These are phyloP conservation scores for Evernia prunastri DNA, from an alignment of 495 filamentous ascomycete genomes.

Conservation along the genomic window DNA sequence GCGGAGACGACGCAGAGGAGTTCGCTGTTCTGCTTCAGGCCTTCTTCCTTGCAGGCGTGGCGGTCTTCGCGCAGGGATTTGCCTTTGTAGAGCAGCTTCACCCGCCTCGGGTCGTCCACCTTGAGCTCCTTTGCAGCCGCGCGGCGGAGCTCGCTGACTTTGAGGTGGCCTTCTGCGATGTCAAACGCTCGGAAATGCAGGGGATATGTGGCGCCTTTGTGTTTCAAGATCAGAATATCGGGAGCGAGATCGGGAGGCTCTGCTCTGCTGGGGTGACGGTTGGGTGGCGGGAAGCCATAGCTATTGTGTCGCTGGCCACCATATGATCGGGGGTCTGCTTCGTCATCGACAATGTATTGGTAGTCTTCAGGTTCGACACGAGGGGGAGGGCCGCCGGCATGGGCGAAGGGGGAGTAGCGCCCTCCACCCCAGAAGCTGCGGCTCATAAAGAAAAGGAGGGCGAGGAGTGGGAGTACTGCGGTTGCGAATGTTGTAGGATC, in stretches of 20 bases:
- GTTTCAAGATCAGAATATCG: slow-evolving; percentile 69
- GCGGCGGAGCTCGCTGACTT: slow-evolving; percentile 58
- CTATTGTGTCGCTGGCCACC: slow-evolving; percentile 33
- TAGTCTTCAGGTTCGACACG: slow-evolving; percentile 72
- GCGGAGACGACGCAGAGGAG: slow-evolving; percentile 55
- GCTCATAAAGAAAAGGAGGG: slow-evolving; percentile 42
- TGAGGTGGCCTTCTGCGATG: slow-evolving; percentile 70
- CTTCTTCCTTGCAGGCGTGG: slow-evolving; percentile 62
- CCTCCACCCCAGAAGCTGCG: slow-evolving; percentile 56
- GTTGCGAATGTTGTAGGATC: slow-evolving; percentile 39
- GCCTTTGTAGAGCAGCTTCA: slow-evolving; percentile 81
- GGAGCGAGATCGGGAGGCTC: slow-evolving; percentile 48
- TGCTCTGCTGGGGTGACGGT: slow-evolving; percentile 29
- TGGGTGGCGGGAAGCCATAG: slow-evolving; percentile 33
- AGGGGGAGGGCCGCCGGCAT: slow-evolving; percentile 32
- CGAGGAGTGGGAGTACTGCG: slow-evolving; percentile 45
- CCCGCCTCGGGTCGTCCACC: slow-evolving; percentile 49
- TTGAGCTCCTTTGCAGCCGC: slow-evolving; percentile 58
- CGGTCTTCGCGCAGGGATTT: slow-evolving; percentile 62
- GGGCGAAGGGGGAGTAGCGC: slow-evolving; percentile 48
- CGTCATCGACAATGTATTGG: slow-evolving; percentile 65
- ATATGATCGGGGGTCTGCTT: slow-evolving; percentile 34
- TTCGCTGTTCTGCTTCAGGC: slow-evolving; percentile 74
- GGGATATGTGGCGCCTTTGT: slow-evolving; percentile 64
- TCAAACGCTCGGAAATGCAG: slow-evolving; percentile 74